A percentile compares a stretch with the other conserved stretches of the same genome.
Conservation (phyloP, 139 green algal species). For the Chlamydomonas sp. region DNA sequence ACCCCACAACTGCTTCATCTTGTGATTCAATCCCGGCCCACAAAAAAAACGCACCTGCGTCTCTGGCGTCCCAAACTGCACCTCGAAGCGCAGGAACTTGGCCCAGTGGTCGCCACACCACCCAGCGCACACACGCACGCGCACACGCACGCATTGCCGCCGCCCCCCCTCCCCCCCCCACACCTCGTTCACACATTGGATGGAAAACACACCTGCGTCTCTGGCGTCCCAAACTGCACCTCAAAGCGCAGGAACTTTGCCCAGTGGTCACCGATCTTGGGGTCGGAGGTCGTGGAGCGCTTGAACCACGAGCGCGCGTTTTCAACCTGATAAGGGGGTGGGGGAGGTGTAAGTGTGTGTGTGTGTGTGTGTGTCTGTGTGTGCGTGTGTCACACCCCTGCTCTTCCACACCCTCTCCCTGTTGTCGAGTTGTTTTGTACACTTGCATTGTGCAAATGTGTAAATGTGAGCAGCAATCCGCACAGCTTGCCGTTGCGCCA, state of each 20-base stretch:
- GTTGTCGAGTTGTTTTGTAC: too few species aligned
- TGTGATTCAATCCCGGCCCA: too few species aligned
- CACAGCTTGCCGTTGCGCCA: conserved; percentile 80
- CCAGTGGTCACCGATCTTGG: conserved; percentile 90
- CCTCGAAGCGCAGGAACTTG: conserved; percentile 69
- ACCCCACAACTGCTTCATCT: too few species aligned
- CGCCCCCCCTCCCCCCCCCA: too few species aligned
- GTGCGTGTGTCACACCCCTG: too few species aligned
- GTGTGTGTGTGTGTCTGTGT: too few species aligned
- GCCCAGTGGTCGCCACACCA: conserved; percentile 96
- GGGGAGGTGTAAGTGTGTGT: too few species aligned
- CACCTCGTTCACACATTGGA: neutral
- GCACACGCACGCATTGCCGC: too few species aligned
- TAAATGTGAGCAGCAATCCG: neutral
- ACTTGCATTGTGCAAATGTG: too few species aligned
- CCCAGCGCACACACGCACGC: too few species aligned
- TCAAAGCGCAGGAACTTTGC: conserved; percentile 76
- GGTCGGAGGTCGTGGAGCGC: conserved; percentile 41
- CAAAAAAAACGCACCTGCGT: too few species aligned
- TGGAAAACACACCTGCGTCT: conserved; percentile 19
- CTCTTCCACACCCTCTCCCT: too few species aligned
- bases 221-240: conserved; percentile 30
- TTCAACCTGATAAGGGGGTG: conserved; percentile 52
- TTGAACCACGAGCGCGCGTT: conserved; percentile 88
- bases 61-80: conserved; percentile 30